Conservation (phyloP, 768 basidiomycete genomes). For the Collybia nuda region DNA sequence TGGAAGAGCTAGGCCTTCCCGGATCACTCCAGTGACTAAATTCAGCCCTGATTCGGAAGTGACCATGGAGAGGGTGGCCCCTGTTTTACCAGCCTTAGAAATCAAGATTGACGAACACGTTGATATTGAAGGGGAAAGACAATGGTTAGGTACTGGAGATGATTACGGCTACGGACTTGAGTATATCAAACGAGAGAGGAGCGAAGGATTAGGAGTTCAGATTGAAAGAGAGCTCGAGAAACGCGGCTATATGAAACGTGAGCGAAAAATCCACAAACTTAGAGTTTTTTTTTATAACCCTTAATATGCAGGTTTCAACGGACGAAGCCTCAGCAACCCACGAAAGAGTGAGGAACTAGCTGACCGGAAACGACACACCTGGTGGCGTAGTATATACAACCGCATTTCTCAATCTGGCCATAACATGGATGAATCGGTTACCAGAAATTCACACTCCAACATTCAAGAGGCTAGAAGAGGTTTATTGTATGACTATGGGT, state of each 20-base stretch:
- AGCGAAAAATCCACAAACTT: conserved; percentile 4
- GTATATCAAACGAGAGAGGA: conserved; percentile 41
- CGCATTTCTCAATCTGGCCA: neutral
- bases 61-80: conserved; percentile 6
- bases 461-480: conserved; percentile 4
- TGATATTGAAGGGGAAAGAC: conserved; percentile 44
- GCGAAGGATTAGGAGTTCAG: conserved; percentile 51
- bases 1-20: conserved; percentile 32
- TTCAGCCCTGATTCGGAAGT: conserved; percentile 9
- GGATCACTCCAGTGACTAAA: conserved; percentile 1
- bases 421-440: conserved; percentile 53
- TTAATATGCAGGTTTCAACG: conserved; percentile 7
- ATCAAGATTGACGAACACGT: conserved; percentile 41
- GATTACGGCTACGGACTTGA: conserved; percentile 44
- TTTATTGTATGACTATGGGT: conserved; percentile 19
- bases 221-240: conserved; percentile 52
- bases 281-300: neutral
- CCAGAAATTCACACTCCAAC: conserved; percentile 1
- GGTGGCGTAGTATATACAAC: conserved; percentile 58
- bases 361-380: conserved; percentile 38
- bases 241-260: conserved; percentile 43
- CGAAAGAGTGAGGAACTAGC: too few relatives aligned
- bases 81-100: conserved; percentile 26
- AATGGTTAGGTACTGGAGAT: conserved; percentile 53
- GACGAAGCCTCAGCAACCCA: conserved; percentile 8